Evolutionary conservation across 139 green algal species (phyloP).

Genomic region (Spirogloea muscicola): DNA sequence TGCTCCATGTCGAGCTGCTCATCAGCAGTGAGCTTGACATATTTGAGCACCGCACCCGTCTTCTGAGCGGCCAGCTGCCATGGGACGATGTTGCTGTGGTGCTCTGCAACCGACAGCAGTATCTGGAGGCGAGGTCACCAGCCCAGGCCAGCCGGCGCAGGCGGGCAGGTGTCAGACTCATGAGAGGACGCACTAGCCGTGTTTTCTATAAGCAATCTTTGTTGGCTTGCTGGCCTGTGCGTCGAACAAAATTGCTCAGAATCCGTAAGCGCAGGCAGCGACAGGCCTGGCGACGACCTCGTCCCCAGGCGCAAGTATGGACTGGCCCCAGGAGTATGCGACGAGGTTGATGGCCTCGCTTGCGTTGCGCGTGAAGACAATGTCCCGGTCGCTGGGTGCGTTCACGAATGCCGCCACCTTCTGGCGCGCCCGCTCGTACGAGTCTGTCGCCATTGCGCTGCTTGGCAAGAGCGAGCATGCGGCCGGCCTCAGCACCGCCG

Average conservation of each 20-base stretch:
- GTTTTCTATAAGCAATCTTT: neutral
- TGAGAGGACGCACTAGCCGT: neutral
- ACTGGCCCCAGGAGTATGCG: slow-evolving; percentile 83
- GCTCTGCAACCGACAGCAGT: slow-evolving; percentile 87
- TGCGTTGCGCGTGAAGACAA: slow-evolving; percentile 94
- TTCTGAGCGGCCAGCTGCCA: slow-evolving; percentile 84
- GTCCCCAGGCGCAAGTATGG: slow-evolving; percentile 80
- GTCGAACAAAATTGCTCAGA: neutral
- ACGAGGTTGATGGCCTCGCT: slow-evolving; percentile 97
- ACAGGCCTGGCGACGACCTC: slow-evolving; percentile 65
- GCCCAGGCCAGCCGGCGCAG: neutral
- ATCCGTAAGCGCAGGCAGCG: neutral
- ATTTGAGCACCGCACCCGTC: slow-evolving; percentile 74
- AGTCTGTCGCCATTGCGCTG: slow-evolving; percentile 70
- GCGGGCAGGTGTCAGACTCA: neutral
- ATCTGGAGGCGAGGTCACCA: slow-evolving; percentile 58
- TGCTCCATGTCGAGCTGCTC: slow-evolving; percentile 58
- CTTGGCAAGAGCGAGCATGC: slow-evolving; percentile 81
- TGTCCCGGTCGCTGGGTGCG: slow-evolving; percentile 58
- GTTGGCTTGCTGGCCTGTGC: no score
- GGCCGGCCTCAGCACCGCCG: slow-evolving; percentile 91
- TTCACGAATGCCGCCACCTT: slow-evolving; percentile 90
- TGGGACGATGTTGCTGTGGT: slow-evolving; percentile 97
- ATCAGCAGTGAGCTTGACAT: slow-evolving; percentile 42
- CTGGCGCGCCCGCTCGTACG: slow-evolving; percentile 79